Conservation (phyloP, 495 filamentous ascomycete genomes). For the Penicillium paradoxum region DNA sequence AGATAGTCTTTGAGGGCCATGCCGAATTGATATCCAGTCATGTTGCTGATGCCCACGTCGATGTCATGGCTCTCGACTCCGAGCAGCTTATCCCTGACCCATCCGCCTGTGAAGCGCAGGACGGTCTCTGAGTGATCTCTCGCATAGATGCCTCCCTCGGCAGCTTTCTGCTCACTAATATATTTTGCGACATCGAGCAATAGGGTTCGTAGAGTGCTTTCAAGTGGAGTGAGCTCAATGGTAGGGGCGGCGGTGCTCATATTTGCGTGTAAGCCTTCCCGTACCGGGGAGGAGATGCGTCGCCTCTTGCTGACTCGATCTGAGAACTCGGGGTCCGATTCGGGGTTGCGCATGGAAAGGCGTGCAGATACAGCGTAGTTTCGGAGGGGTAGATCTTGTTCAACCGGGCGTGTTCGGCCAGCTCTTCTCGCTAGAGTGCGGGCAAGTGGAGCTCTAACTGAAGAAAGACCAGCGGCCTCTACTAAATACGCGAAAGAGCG, state of each 20-base stretch:
- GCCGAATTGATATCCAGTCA: slow-evolving; percentile 86
- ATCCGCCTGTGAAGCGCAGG: slow-evolving; percentile 91
- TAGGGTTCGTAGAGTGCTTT: slow-evolving; percentile 62
- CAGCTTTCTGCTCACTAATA: slow-evolving; percentile 52
- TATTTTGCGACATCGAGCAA: slow-evolving; percentile 70
- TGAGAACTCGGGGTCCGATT: slow-evolving; percentile 17
- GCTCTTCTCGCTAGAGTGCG: slow-evolving; percentile 10
- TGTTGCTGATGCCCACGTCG: slow-evolving; percentile 88
- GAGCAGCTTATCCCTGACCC: slow-evolving; percentile 95
- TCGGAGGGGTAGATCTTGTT: slow-evolving; percentile 7
- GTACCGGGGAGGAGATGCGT: slow-evolving; percentile 26
- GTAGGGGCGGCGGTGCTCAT: slow-evolving; percentile 30
- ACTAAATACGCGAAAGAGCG: slow-evolving; percentile 14
- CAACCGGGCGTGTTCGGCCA: slow-evolving; percentile 7
- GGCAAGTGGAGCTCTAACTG: slow-evolving; percentile 14
- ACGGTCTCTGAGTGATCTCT: slow-evolving; percentile 26
- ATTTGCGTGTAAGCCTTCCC: slow-evolving; percentile 8
- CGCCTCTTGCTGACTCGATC: slow-evolving; percentile 31
- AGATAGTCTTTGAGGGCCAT: slow-evolving; percentile 57
- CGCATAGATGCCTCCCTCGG: slow-evolving; percentile 30
- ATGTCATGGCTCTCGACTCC: slow-evolving; percentile 81
- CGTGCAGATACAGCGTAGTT: slow-evolving; percentile 5
- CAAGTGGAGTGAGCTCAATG: slow-evolving; percentile 60
- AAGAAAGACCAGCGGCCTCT: slow-evolving; percentile 14
- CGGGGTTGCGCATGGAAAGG: slow-evolving; percentile 29